Percentiles rank a stretch among this genome's conserved stretches.
Evolutionary conservation across 1,284 basidiomycete genomes (phyloP).

Genomic region (Caloboletus firmus): DNA sequence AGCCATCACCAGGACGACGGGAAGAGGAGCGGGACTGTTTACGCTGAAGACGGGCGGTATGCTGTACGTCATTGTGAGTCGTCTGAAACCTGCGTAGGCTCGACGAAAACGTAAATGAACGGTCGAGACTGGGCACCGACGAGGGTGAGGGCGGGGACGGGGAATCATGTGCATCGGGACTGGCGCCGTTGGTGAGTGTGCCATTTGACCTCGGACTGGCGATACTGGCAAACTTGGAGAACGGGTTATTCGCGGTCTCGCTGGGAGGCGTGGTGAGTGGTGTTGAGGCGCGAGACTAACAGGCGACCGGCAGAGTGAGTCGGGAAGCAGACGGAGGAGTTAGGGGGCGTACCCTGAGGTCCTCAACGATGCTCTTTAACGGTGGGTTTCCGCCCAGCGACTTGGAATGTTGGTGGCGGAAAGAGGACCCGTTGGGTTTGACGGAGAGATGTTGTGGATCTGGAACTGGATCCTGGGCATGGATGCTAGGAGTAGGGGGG

Average conservation of each 20-base stretch:
- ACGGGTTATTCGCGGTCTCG: conserved; percentile 42
- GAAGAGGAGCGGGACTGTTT: conserved; percentile 55
- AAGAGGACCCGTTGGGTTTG: conserved; percentile 5
- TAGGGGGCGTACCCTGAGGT: conserved; percentile 53
- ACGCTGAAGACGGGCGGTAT: conserved; percentile 40
- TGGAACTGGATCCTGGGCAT: conserved; percentile 4
- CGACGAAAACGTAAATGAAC: conserved; percentile 25
- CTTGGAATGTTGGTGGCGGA: conserved; percentile 19
- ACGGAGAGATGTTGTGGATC: conserved; percentile 1
- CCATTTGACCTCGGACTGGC: conserved; percentile 14
- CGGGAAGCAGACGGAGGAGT: not conserved
- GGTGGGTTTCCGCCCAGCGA: conserved; percentile 34
- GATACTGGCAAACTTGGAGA: conserved; percentile 39
- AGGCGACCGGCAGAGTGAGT: not conserved
- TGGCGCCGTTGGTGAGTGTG: conserved; percentile 2
- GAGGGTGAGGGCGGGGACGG: conserved; percentile 27
- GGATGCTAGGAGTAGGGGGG: conserved; percentile 46
- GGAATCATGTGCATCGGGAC: not conserved
- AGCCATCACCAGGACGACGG: conserved; percentile 32
- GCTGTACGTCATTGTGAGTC: conserved; percentile 39
- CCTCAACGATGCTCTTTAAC: conserved; percentile 72
- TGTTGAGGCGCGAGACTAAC: conserved; percentile 42
- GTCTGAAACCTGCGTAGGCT: conserved; percentile 41
- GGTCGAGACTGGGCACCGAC: conserved; percentile 21
- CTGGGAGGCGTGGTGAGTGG: conserved; percentile 40